Evolutionary conservation across 331 rosid species (phyloP).

Genomic region (Ulmus americana): DNA sequence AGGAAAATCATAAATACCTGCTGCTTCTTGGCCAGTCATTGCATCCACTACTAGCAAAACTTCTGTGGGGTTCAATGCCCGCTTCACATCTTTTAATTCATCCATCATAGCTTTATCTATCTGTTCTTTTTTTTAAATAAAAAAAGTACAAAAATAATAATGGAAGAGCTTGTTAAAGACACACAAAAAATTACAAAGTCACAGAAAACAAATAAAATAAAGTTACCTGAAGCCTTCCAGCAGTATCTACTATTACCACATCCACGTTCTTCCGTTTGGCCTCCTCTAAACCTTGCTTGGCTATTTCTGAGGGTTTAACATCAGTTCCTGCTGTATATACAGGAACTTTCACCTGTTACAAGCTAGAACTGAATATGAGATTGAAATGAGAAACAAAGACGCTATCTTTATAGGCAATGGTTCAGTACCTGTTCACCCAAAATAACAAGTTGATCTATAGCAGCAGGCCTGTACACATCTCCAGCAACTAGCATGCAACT

Average conservation of each 20-base stretch:
- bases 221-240: slow-evolving; percentile 98
- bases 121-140: slow-evolving; percentile 28
- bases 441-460: slow-evolving; percentile 90
- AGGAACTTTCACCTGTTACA: slow-evolving; percentile 82
- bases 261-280: slow-evolving; percentile 84
- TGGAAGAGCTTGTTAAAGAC: background rate
- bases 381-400: background rate
- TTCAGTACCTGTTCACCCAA: slow-evolving; percentile 80
- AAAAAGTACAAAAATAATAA: slow-evolving; percentile 21
- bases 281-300: slow-evolving; percentile 86
- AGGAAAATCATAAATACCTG: slow-evolving; percentile 41
- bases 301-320: slow-evolving; percentile 81
- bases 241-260: slow-evolving; percentile 90
- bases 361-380: slow-evolving; percentile 37
- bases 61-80: slow-evolving; percentile 71
- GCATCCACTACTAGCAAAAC: slow-evolving; percentile 98
- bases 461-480: slow-evolving; percentile 98
- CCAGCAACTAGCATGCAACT: slow-evolving; percentile 93
- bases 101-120: slow-evolving; percentile 98
- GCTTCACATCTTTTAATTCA: slow-evolving; percentile 87
- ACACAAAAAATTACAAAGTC: slow-evolving; percentile 2
- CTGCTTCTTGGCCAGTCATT: slow-evolving; percentile 99
- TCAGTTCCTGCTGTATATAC: slow-evolving; percentile 88
- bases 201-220: slow-evolving; percentile 5
- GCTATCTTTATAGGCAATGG: slow-evolving; percentile 1